Percentiles rank a stretch among this genome's conserved stretches.
These are phyloP conservation scores for Clavispora vitiphila DNA, from an alignment of 805 yeast species.

Conservation along the genomic window DNA sequence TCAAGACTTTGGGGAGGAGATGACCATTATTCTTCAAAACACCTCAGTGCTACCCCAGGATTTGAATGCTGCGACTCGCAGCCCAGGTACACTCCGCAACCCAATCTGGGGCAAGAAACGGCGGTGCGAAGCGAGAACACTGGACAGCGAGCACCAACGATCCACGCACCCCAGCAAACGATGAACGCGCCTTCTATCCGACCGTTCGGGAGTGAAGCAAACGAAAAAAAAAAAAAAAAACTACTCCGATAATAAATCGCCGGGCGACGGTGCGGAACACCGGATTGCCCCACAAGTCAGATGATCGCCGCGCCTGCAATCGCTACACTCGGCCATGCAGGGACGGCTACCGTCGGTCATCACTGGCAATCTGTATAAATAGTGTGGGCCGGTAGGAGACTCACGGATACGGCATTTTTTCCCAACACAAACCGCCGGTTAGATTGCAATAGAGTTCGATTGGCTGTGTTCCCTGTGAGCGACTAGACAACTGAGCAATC, in stretches of 20 bases:
- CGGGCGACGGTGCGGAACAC: not conserved
- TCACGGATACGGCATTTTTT: not conserved
- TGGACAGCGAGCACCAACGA: too few relatives aligned
- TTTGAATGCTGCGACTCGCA: not conserved
- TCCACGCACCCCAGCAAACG: too few relatives aligned
- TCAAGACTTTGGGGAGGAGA: too few relatives aligned
- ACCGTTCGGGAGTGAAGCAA: too few relatives aligned
- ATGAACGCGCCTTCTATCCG: too few relatives aligned
- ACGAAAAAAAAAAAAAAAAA: too few relatives aligned
- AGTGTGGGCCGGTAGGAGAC: not conserved
- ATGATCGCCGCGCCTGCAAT: conserved; percentile 1
- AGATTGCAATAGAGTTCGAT: too few relatives aligned
- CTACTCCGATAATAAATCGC: too few relatives aligned
- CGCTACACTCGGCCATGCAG: not conserved
- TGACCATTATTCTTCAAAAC: too few relatives aligned
- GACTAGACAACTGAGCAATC: too few relatives aligned
- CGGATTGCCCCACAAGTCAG: conserved; percentile 1
- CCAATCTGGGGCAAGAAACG: too few relatives aligned
- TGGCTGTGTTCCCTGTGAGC: too few relatives aligned
- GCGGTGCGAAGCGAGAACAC: not conserved
- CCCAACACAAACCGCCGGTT: not conserved
- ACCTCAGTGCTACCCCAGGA: conserved; percentile 1
- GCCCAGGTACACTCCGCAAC: not conserved
- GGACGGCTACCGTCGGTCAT: not conserved
- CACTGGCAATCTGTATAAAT: not conserved